phyloP scores from a whole-genome alignment of 768 basidiomycete species.

The Hemileccinum impolitum region DNA sequence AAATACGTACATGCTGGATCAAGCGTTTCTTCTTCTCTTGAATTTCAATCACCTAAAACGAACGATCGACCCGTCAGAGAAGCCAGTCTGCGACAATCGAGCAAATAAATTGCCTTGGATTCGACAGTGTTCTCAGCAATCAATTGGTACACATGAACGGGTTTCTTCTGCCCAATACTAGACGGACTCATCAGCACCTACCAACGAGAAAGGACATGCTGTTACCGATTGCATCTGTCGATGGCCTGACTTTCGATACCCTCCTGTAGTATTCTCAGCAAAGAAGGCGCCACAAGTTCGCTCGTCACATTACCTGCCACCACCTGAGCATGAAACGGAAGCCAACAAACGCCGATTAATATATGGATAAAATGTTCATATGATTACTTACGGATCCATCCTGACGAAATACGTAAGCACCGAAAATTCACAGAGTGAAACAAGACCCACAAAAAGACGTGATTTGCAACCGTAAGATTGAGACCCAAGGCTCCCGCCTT shows the following conservation, averaged over 20 bases:
- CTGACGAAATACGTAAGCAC: conserved; percentile 33
- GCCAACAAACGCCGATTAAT: conserved; percentile 12
- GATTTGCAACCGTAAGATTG: conserved; percentile 86
- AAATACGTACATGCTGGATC: conserved; percentile 59
- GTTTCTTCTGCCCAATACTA: conserved; percentile 77
- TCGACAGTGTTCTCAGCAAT: conserved; percentile 90
- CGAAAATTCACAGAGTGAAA: neutral
- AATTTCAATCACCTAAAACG: conserved; percentile 68
- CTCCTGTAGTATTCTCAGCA: conserved; percentile 41
- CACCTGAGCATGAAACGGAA: conserved; percentile 42
- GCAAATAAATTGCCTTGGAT: conserved; percentile 54
- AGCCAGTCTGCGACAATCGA: neutral
- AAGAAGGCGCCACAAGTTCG: neutral
- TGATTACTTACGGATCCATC: conserved; percentile 73
- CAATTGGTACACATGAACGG: conserved; percentile 84
- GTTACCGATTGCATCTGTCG: conserved; percentile 69
- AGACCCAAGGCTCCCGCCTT: conserved; percentile 86
- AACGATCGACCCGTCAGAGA: neutral
- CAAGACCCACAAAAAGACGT: conserved; percentile 68
- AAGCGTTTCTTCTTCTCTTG: conserved; percentile 81
- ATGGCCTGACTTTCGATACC: conserved; percentile 85
- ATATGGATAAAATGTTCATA: conserved; percentile 1
- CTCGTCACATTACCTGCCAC: conserved; percentile 56
- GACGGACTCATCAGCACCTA: conserved; percentile 1
- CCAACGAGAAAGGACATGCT: neutral